Conservation (phyloP, 2,329 filamentous ascomycete genomes). For the Bipolaris zeicola region DNA sequence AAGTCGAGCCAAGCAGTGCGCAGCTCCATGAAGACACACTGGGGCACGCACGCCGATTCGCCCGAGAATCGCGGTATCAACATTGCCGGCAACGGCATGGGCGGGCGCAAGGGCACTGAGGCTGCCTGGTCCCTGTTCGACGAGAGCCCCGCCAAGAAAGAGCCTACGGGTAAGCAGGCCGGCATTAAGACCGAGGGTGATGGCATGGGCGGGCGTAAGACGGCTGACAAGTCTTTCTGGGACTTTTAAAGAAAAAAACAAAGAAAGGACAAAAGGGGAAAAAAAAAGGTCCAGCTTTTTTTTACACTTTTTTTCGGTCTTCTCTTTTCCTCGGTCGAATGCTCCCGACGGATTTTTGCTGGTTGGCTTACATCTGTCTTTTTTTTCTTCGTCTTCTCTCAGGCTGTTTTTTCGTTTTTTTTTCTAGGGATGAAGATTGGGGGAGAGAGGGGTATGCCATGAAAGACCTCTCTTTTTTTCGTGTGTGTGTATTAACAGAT, state of each 20-base stretch:
- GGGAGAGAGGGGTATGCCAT: too few relatives aligned
- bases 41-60: slow-evolving; percentile 39
- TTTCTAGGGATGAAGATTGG: too few relatives aligned
- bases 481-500: too few relatives aligned
- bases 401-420: too few relatives aligned
- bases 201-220: slow-evolving; percentile 50
- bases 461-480: too few relatives aligned
- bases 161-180: slow-evolving; percentile 31
- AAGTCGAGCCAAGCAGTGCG: slow-evolving; percentile 61
- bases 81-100: slow-evolving; percentile 51
- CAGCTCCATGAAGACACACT: slow-evolving; percentile 58
- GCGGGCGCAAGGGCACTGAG: slow-evolving; percentile 44
- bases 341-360: too few relatives aligned
- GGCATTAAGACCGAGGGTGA: slow-evolving; percentile 47
- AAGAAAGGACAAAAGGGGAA: too few relatives aligned
- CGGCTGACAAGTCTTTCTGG: slow-evolving; percentile 35
- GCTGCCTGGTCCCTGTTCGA: slow-evolving; percentile 50
- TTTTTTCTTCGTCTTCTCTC: too few relatives aligned
- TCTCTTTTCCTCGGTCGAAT: too few relatives aligned
- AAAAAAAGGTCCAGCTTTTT: too few relatives aligned
- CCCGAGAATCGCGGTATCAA: slow-evolving; percentile 43
- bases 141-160: slow-evolving; percentile 37
- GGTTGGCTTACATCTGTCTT: too few relatives aligned
- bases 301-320: too few relatives aligned
- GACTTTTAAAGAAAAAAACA: slow-evolving; percentile 28